Conservation (phyloP, 441 rosid species). For the Jatropha podagrica region DNA sequence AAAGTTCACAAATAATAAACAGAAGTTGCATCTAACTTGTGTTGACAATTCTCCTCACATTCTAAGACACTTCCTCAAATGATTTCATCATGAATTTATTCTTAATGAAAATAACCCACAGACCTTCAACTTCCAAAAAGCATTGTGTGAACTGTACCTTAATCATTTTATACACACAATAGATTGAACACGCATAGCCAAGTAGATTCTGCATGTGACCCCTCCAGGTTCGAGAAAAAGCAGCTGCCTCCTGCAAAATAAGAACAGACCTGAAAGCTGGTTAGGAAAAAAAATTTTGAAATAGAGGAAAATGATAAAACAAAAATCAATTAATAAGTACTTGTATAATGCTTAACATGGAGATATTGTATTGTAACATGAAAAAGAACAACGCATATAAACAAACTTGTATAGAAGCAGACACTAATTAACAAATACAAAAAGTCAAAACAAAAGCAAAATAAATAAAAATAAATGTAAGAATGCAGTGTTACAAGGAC, state of each 20-base stretch:
- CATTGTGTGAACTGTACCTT: conserved; percentile 52
- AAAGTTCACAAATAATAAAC: not conserved
- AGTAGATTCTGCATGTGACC: conserved; percentile 98
- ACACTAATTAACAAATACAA: not conserved
- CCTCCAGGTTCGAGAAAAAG: conserved; percentile 97
- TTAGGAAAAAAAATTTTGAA: not conserved
- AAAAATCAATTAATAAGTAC: not conserved
- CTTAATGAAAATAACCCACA: conserved; percentile 13
- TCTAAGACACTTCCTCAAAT: not conserved
- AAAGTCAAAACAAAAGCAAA: not conserved
- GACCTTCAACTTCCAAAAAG: conserved; percentile 7
- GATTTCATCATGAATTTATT: conserved; percentile 5
- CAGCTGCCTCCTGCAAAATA: conserved; percentile 88
- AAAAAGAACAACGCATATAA: not conserved
- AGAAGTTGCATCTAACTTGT: not conserved
- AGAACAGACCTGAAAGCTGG: conserved; percentile 14
- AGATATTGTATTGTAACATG: not conserved
- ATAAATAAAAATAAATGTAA: not conserved
- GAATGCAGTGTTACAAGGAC: not conserved
- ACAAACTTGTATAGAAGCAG: not conserved
- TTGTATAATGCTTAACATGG: not conserved
- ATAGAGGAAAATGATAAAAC: not conserved
- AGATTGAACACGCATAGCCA: conserved; percentile 93
- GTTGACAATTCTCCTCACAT: not conserved
- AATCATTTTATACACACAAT: conserved; percentile 98